Evolutionary conservation across 2,329 filamentous ascomycete species (phyloP).

Genomic region (Truncatella angustata): DNA sequence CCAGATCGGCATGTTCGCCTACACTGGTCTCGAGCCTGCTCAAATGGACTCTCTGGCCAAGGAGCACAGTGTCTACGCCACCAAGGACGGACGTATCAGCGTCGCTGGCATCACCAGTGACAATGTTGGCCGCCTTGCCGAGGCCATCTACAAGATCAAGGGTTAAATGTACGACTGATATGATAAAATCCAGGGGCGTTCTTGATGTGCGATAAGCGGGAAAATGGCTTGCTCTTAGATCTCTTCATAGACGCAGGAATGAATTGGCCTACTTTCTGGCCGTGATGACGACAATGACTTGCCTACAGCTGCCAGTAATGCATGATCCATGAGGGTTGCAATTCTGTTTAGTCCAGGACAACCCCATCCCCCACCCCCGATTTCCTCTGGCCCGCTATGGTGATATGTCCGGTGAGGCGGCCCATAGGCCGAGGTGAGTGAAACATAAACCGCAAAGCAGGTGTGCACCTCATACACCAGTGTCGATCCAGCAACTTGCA

Average conservation of each 20-base stretch:
- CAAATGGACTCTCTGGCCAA: slow-evolving; percentile 91
- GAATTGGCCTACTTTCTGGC: neutral
- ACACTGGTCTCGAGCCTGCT: slow-evolving; percentile 86
- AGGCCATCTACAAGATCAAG: slow-evolving; percentile 83
- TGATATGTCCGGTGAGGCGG: too few species aligned
- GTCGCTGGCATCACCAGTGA: slow-evolving; percentile 79
- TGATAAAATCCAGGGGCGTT: slow-evolving; percentile 6
- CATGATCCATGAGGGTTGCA: too few species aligned
- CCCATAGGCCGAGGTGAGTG: too few species aligned
- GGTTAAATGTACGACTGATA: slow-evolving; percentile 42
- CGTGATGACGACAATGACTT: neutral
- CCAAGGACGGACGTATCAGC: slow-evolving; percentile 85
- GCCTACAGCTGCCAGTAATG: too few species aligned
- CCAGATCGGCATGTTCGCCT: slow-evolving; percentile 99
- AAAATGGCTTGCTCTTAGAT: slow-evolving; percentile 6
- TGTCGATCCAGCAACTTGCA: too few species aligned
- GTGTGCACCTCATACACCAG: too few species aligned
- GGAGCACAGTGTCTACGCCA: slow-evolving; percentile 97
- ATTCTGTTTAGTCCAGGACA: too few species aligned
- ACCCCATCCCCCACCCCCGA: too few species aligned
- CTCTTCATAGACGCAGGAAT: slow-evolving; percentile 6
- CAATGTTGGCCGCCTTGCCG: slow-evolving; percentile 77
- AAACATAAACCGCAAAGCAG: too few species aligned
- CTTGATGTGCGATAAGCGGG: slow-evolving; percentile 6
- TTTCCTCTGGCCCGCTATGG: too few species aligned